These are phyloP conservation scores for Clathrospora elynae DNA, from an alignment of 2,329 filamentous ascomycete genomes.

Conservation along the genomic window DNA sequence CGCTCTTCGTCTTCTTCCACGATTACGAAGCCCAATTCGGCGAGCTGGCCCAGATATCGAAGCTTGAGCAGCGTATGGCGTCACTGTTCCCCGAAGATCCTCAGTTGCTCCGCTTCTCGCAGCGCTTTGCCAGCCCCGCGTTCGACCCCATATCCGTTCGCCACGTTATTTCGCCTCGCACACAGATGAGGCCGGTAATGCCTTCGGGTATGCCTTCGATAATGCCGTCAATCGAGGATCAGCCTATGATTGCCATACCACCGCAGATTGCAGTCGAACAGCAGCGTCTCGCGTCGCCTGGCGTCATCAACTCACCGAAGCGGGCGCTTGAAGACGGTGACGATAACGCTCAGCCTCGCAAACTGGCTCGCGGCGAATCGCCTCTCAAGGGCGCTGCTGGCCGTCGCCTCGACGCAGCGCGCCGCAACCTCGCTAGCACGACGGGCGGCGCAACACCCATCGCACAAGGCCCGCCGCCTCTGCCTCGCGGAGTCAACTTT, in stretches of 20 bases:
- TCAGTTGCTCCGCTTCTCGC: slow-evolving; percentile 73
- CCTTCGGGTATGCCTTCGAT: slow-evolving; percentile 27
- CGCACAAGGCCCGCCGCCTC: slow-evolving; percentile 60
- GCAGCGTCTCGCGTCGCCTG: slow-evolving; percentile 35
- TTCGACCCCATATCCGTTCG: slow-evolving; percentile 85
- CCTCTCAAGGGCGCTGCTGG: slow-evolving; percentile 90
- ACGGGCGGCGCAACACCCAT: slow-evolving; percentile 38
- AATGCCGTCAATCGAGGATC: slow-evolving; percentile 40
- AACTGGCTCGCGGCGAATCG: slow-evolving; percentile 86
- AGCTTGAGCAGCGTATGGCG: slow-evolving; percentile 89
- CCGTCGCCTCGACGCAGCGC: slow-evolving; percentile 79
- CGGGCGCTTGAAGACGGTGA: slow-evolving; percentile 65
- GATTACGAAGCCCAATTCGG: slow-evolving; percentile 94
- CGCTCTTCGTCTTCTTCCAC: slow-evolving; percentile 89
- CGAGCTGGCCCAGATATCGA: slow-evolving; percentile 86
- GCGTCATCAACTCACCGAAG: slow-evolving; percentile 52
- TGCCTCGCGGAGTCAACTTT: slow-evolving; percentile 67
- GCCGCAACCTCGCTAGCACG: slow-evolving; percentile 50
- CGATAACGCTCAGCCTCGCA: slow-evolving; percentile 77
- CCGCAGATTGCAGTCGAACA: slow-evolving; percentile 27
- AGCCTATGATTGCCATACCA: slow-evolving; percentile 21
- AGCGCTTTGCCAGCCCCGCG: slow-evolving; percentile 68
- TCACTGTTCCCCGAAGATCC: slow-evolving; percentile 92
- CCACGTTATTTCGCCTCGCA: slow-evolving; percentile 78
- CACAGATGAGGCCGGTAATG: slow-evolving; percentile 68